These are phyloP conservation scores for Leccinum truebloodii DNA, from an alignment of 768 basidiomycete genomes.

Conservation along the genomic window DNA sequence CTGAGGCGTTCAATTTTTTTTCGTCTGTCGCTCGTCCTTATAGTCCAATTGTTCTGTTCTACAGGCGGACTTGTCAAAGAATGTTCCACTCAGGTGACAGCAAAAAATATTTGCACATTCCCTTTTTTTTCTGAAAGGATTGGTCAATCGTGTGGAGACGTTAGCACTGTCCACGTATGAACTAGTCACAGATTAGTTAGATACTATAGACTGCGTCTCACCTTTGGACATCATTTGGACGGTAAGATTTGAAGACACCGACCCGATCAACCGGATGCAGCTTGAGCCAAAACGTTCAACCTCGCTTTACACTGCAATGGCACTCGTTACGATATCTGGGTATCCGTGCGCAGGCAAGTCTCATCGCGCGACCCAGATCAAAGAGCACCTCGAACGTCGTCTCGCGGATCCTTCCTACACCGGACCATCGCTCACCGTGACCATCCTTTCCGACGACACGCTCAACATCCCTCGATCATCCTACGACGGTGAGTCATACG, in stretches of 20 bases:
- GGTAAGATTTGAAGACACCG: background rate
- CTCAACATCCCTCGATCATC: slow-evolving; percentile 62
- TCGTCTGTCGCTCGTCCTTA: background rate
- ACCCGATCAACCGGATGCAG: background rate
- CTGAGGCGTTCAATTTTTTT: background rate
- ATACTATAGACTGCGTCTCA: too few relatives aligned
- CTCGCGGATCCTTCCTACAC: slow-evolving; percentile 50
- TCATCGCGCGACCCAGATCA: slow-evolving; percentile 65
- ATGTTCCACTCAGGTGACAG: background rate
- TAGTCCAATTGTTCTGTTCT: background rate
- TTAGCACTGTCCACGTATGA: background rate
- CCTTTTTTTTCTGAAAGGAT: too few relatives aligned
- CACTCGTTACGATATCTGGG: slow-evolving; percentile 88
- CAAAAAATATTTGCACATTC: background rate
- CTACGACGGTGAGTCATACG: slow-evolving; percentile 64
- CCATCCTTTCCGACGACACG: slow-evolving; percentile 70
- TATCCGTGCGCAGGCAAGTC: slow-evolving; percentile 90
- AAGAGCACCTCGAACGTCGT: slow-evolving; percentile 51
- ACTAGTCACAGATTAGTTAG: background rate
- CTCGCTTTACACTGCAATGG: slow-evolving; percentile 57
- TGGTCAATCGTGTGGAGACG: background rate
- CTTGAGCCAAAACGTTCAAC: background rate
- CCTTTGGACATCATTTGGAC: background rate
- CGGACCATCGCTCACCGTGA: slow-evolving; percentile 49
- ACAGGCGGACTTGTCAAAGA: too few relatives aligned